Percentiles rank a stretch among this genome's conserved stretches.
Evolutionary conservation across 306 rosid species (phyloP).

Genomic region (Luffa acutangula): DNA sequence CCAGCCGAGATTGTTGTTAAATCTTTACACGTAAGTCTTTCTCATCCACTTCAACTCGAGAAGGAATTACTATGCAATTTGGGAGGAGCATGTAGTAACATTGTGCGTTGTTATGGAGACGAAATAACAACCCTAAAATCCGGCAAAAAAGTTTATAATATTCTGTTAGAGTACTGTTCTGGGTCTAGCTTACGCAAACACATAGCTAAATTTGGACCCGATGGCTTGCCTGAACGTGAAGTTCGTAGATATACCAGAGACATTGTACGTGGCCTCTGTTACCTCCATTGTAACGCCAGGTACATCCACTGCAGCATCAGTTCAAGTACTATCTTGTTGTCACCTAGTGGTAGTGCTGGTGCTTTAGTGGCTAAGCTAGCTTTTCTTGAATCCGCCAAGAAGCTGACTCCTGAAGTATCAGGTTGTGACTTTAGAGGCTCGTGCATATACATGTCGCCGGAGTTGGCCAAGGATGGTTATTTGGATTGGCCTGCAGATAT

Average conservation of each 20-base stretch:
- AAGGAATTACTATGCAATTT: background rate
- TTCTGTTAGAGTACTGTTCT: background rate
- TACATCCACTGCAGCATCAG: background rate
- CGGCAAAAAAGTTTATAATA: background rate
- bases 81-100: background rate
- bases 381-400: background rate
- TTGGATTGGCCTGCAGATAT: background rate
- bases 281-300: background rate
- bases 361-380: background rate
- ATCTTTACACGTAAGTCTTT: background rate
- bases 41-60: background rate
- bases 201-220: background rate
- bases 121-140: background rate
- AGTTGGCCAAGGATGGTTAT: background rate
- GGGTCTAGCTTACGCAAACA: background rate
- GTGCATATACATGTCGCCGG: background rate
- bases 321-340: background rate
- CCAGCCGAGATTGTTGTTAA: background rate
- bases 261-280: background rate
- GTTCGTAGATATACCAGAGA: background rate
- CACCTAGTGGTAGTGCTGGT: background rate
- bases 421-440: too few species aligned
- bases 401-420: background rate
- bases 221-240: background rate
- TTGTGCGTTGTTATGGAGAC: background rate